Base-by-base conservation (phyloP, 129 eudicot genomes). In the Pseudognaphalium luteoalbum region DNA sequence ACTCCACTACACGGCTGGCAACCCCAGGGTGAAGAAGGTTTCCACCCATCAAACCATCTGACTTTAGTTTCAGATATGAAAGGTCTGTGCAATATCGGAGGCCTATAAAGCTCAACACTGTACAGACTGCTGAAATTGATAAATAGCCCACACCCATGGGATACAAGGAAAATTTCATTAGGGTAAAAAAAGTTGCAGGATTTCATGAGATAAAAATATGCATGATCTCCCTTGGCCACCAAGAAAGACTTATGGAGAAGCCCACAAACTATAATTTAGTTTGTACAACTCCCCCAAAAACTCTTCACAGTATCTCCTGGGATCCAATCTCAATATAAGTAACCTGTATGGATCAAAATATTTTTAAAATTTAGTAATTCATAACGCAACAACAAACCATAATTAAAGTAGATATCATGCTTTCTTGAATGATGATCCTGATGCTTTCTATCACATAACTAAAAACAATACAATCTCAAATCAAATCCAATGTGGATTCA, bases 131-230 rank as follows among this genome's bases (percentile, higher is more conserved):
- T 6, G 98, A 91, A 76, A 91, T 66, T 6, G 85, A 76, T 72
- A 91, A 80, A 74, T 84, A 82, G 76, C 87, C 83, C 79, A 79
- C 88, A 81, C 89, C 97, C 98, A 94, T 94, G 71, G 89, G 78
- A 74, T 82, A 71, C 77, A 76, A 59, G 22, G 72, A 56, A 25
- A 68, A 60, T 66, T 60, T 73, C 82, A 74, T 74, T 30, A 72
- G 85, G 65, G 75, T 51, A 74, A 71, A 67, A 50, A 32, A 70
- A 77, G 58, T 79, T 82, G 70, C 73, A 77, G 74, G 73, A 59
- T 86, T 80, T 88, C 96, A 93, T 88, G 86, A 86, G 88, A 87
- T 71, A 68, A 74, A 83, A 62, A 41, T 78, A 71, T 64, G 75
- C 94, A 88, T 86, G 81, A 72, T 73, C 81, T 42, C 79, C 70